Evolutionary conservation across 768 basidiomycete genomes (phyloP).

Genomic region (Scleroderma bovista): DNA sequence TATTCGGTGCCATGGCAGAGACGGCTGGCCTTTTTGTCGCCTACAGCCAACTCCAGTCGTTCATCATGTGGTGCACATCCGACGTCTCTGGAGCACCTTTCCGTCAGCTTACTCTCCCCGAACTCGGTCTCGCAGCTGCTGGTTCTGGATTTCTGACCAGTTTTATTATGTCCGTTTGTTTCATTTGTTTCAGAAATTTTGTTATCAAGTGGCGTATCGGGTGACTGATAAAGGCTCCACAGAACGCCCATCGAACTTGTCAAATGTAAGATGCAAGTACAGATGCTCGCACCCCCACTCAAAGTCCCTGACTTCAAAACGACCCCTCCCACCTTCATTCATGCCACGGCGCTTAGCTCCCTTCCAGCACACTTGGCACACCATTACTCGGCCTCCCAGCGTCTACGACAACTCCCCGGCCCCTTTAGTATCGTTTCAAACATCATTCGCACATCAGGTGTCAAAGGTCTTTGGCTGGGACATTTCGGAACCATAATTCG

Average conservation of each 20-base stretch:
- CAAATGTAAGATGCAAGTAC: conserved; percentile 95
- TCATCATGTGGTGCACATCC: conserved; percentile 37
- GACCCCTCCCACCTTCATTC: conserved; percentile 13
- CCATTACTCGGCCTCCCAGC: conserved; percentile 7
- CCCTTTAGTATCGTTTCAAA: conserved; percentile 45
- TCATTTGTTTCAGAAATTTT: not conserved
- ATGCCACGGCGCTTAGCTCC: conserved; percentile 1
- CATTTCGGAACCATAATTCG: conserved; percentile 84
- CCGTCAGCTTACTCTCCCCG: conserved; percentile 45
- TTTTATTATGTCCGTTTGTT: conserved; percentile 65
- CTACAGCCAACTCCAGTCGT: conserved; percentile 65
- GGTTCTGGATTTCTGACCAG: conserved; percentile 77
- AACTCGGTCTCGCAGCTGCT: conserved; percentile 71
- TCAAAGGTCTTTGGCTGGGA: conserved; percentile 78
- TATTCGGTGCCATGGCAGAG: conserved; percentile 84
- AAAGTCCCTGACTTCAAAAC: conserved; percentile 10
- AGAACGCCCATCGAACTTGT: conserved; percentile 92
- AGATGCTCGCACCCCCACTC: conserved; percentile 48
- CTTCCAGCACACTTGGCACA: conserved; percentile 1
- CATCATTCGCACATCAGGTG: conserved; percentile 42
- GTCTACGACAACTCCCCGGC: conserved; percentile 35
- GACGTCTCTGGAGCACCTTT: conserved; percentile 24
- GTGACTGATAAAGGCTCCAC: conserved; percentile 5
- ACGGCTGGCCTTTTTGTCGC: conserved; percentile 81
- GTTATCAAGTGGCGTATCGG: not conserved